These are phyloP conservation scores for Aspergillus cristatus DNA, from an alignment of 495 filamentous ascomycete species.

Conservation along the genomic window DNA sequence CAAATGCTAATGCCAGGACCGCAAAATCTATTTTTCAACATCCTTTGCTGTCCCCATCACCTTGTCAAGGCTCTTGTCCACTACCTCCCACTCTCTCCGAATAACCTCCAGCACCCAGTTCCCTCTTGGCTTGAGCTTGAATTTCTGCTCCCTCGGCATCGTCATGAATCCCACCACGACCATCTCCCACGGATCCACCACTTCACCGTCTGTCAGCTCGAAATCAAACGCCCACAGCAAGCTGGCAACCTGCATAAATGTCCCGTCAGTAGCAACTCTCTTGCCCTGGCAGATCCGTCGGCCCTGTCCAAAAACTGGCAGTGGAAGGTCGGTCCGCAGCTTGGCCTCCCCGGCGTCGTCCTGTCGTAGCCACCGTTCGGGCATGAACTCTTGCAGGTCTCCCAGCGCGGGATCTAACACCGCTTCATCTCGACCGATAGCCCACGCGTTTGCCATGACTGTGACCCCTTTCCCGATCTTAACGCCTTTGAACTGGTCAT, in stretches of 20 bases:
- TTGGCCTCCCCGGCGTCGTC: constrained; percentile 3
- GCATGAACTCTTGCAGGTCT: constrained; percentile 13
- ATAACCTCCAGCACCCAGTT: constrained; percentile 15
- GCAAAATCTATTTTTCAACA: too few relatives aligned
- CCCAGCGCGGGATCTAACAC: constrained; percentile 17
- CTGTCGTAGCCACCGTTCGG: constrained; percentile 15
- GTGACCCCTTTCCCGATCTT: constrained; percentile 43
- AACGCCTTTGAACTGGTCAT: constrained; percentile 41
- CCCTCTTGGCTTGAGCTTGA: constrained; percentile 15
- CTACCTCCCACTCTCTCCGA: too few relatives aligned
- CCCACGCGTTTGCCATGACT: constrained; percentile 47
- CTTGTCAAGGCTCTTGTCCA: too few relatives aligned
- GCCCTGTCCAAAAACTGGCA: constrained; percentile 23
- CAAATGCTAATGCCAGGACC: too few relatives aligned
- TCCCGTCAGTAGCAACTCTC: constrained; percentile 17
- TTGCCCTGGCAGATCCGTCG: constrained; percentile 24
- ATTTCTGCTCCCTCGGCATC: constrained; percentile 12
- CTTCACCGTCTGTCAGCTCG: constrained; percentile 10
- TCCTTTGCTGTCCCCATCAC: too few relatives aligned
- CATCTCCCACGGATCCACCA: constrained; percentile 22
- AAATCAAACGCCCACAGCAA: constrained; percentile 25
- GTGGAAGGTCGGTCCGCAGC: constrained; percentile 16
- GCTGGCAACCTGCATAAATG: constrained; percentile 19
- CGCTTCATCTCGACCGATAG: constrained; percentile 15
- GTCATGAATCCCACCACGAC: constrained; percentile 21